Evolutionary conservation across 495 filamentous ascomycete species (phyloP).

Genomic region (Lepidopterella palustris): DNA sequence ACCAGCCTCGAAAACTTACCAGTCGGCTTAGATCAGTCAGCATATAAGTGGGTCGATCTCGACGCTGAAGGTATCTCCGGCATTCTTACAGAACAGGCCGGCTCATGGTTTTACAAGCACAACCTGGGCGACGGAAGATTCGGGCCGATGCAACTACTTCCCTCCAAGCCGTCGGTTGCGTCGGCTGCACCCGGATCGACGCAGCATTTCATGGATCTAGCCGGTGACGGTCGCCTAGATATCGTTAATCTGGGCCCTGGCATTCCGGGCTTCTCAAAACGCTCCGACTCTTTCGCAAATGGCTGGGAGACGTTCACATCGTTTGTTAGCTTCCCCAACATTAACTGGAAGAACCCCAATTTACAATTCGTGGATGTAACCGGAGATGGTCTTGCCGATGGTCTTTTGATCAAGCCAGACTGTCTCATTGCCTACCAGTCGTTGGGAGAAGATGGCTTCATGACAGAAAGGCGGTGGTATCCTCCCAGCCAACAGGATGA

Average conservation of each 20-base stretch:
- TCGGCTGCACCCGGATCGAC: not conserved
- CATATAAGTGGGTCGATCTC: conserved; percentile 32
- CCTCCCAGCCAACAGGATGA: not conserved
- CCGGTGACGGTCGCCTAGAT: not conserved
- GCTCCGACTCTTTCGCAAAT: not conserved
- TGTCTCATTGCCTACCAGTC: not conserved
- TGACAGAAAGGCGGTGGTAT: not conserved
- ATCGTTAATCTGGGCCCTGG: not conserved
- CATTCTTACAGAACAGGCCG: conserved; percentile 11
- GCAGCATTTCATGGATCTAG: not conserved
- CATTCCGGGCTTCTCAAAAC: not conserved
- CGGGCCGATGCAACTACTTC: not conserved
- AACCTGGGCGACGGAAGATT: not conserved
- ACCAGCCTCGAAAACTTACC: not conserved
- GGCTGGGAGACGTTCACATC: not conserved
- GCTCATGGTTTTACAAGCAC: conserved; percentile 1
- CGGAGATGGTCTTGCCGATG: conserved; percentile 2
- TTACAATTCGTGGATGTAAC: not conserved
- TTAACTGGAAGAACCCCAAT: not conserved
- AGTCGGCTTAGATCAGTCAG: not conserved
- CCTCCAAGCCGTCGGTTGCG: not conserved
- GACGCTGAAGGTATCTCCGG: conserved; percentile 33
- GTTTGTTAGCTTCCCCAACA: not conserved
- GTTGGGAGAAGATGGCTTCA: not conserved
- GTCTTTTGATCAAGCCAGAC: not conserved